Base-by-base conservation (phyloP, 2,329 filamentous ascomycete species). In the Cercospora sp. region DNA sequence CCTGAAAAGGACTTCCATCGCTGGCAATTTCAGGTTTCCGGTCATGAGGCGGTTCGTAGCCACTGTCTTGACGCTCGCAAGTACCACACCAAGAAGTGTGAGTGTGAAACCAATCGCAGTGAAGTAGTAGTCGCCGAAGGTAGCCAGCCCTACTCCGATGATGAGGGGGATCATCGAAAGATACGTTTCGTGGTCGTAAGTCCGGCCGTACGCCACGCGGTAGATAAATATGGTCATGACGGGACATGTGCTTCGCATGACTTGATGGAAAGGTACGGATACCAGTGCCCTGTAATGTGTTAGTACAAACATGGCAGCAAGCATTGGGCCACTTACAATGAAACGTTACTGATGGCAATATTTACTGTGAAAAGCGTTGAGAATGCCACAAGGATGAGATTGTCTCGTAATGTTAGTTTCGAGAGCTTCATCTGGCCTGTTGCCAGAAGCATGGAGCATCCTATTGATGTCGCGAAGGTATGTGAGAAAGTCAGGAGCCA, bases 41-140 rank as follows among this genome's bases (percentile, higher is more conserved):
- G 87, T 89, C 85, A 89, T 88, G 73, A 89, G 84, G 74, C 86
- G 85, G 79, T 89, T 89, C 34, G 87, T 88, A 30, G 86, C 86
- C 37, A 90, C 85, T 0, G 87, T 89, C 82, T 89, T 89, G 78
- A 80, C 72, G 32, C 79, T 76, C 3, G 78, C 78, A 21, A 80
- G 74, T 34, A 78, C 9, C 3, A 78, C 78, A 5, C 78, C 78
- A 81, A 81, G 70, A 81, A 77, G 73, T 2, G 78, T 80, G 21
- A 78, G 72, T 7, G 73, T 65, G 57, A 79, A 74, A 5, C 87
- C 87, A 8, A 84, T 77, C 18, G 84, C 79, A 12, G 86, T 87
- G 76, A 88, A 88, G 73, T 85, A 87, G 81, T 88, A 88, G 79
- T 89, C 87, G 70, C 88, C 88, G 55, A 85, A 85, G 2, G 87